Evolutionary conservation across 768 basidiomycete genomes (phyloP).

Genomic region (Trametes cinnabarina): DNA sequence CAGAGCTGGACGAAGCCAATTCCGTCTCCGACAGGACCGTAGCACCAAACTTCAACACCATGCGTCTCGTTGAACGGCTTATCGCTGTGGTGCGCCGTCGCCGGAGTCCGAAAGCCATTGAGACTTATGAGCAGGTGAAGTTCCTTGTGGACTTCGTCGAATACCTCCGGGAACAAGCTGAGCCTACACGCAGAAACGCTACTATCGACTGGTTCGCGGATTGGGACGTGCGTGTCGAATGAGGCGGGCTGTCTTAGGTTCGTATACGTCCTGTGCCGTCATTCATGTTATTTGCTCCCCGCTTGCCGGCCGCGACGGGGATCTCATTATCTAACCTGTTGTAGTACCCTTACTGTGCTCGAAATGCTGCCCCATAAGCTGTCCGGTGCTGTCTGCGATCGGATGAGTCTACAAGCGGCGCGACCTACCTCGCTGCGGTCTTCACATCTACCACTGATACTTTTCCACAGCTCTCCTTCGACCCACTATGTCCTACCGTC

Average conservation of each 20-base stretch:
- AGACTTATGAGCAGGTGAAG: slow-evolving; percentile 89
- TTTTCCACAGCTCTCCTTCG: no score
- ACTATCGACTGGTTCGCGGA: slow-evolving; percentile 13
- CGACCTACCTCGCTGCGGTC: no score
- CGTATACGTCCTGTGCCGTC: not conserved
- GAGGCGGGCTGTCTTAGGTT: not conserved
- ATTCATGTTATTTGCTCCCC: not conserved
- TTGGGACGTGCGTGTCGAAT: slow-evolving; percentile 12
- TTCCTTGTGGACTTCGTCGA: slow-evolving; percentile 79
- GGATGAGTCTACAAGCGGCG: no score
- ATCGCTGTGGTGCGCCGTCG: slow-evolving; percentile 72
- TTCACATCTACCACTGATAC: no score
- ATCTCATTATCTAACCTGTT: not conserved
- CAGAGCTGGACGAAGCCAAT: not conserved
- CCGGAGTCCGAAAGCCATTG: slow-evolving; percentile 86
- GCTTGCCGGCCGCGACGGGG: not conserved
- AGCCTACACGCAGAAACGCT: not conserved
- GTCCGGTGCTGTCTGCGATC: not conserved
- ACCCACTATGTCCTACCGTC: no score
- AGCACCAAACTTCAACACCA: slow-evolving; percentile 38
- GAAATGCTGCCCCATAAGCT: not conserved
- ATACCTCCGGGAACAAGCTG: slow-evolving; percentile 37
- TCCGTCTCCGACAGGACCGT: not conserved
- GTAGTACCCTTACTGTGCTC: not conserved
- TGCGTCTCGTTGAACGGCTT: slow-evolving; percentile 68